phyloP scores from a whole-genome alignment of 2,329 filamentous ascomycete genomes.

The Zarea fungicola region DNA sequence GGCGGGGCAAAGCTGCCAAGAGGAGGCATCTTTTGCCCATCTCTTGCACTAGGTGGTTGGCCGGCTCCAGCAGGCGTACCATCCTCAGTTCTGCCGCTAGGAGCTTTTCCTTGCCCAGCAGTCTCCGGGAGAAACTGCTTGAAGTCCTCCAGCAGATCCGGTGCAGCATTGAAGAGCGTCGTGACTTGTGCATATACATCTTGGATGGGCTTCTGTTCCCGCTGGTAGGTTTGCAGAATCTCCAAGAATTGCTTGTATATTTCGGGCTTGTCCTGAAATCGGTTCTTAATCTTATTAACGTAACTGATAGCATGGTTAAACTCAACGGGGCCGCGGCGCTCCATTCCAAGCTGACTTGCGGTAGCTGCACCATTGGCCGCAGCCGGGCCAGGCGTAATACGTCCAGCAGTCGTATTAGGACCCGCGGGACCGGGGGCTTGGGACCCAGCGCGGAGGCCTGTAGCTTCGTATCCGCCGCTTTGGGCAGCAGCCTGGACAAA shows the following conservation, averaged over 20 bases:
- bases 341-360: conserved; percentile 58
- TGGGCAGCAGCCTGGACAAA: conserved; percentile 41
- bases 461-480: conserved; percentile 28
- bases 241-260: conserved; percentile 99
- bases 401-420: conserved; percentile 55
- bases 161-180: conserved; percentile 84
- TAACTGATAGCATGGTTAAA: conserved; percentile 99
- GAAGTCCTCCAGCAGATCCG: conserved; percentile 94
- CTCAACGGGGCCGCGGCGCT: conserved; percentile 90
- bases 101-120: conserved; percentile 47
- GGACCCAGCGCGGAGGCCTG: conserved; percentile 17
- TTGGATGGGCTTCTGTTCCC: conserved; percentile 96
- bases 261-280: conserved; percentile 91
- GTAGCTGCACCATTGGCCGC: conserved; percentile 57
- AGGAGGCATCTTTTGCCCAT: conserved; percentile 79
- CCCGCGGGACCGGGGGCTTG: conserved; percentile 38
- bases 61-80: conserved; percentile 15
- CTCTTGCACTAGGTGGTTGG: conserved; percentile 48
- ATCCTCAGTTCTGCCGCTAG: conserved; percentile 59
- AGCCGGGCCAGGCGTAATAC: conserved; percentile 50
- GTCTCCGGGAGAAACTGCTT: conserved; percentile 98
- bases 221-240: conserved; percentile 95
- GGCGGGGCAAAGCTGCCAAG: conserved; percentile 90
- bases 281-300: conserved; percentile 99
- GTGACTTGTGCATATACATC: conserved; percentile 98